Conservation (phyloP, 78 protist species). For the Capsaspora owczarzaki region DNA sequence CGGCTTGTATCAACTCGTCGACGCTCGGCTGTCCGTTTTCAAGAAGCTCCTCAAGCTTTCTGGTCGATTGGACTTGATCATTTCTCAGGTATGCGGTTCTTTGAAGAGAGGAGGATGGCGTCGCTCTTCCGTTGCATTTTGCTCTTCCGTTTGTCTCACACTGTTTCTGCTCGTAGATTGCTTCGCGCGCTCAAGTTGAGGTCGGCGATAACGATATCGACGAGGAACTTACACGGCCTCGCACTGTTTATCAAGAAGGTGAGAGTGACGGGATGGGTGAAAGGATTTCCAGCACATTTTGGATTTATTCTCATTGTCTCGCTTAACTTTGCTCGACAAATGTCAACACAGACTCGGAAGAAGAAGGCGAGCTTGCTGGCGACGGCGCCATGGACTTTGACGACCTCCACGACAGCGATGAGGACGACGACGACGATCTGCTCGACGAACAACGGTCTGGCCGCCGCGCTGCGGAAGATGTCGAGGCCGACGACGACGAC, state of each 20-base stretch:
- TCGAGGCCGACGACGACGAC: no score
- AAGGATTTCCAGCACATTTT: not conserved
- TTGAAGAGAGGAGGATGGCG: not conserved
- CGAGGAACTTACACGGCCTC: not conserved
- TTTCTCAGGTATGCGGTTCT: conserved; percentile 16
- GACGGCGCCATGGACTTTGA: not conserved
- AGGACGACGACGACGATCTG: not conserved
- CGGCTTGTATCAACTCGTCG: conserved; percentile 9
- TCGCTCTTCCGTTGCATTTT: not conserved
- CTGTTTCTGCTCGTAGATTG: not conserved
- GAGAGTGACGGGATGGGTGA: not conserved
- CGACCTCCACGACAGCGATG: not conserved
- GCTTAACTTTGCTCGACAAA: not conserved
- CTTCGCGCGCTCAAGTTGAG: not conserved
- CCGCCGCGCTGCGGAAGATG: no score
- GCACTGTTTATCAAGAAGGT: conserved; percentile 1
- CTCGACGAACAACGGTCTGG: no score
- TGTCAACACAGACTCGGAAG: not conserved
- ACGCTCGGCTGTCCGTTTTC: conserved; percentile 23
- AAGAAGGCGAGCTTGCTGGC: not conserved
- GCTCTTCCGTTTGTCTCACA: not conserved
- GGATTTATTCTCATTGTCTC: not conserved
- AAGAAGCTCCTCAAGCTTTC: conserved; percentile 15
- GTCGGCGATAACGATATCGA: not conserved
- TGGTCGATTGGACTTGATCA: conserved; percentile 24